These are phyloP conservation scores for Cucurbita pepo DNA, from an alignment of 306 rosid genomes.

Conservation along the genomic window DNA sequence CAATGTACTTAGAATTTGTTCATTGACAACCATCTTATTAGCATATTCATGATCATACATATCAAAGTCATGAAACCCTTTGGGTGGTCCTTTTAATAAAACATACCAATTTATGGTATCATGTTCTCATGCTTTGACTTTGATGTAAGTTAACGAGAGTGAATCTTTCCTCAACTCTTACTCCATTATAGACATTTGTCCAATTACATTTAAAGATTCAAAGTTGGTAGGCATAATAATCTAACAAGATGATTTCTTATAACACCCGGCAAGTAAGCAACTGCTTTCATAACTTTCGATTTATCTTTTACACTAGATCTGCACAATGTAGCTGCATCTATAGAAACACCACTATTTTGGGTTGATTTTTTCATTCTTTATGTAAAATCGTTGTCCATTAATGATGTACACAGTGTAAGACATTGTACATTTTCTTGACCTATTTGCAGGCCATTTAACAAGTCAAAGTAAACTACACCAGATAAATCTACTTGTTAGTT, in stretches of 20 bases:
- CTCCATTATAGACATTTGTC: no score
- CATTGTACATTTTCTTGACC: neutral
- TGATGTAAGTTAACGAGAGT: neutral
- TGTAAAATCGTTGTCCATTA: no score
- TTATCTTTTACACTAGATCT: neutral
- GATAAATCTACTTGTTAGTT: neutral
- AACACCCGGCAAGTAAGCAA: no score
- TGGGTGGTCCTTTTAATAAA: neutral
- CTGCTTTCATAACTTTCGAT: neutral
- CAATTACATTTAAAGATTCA: no score
- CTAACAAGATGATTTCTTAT: no score
- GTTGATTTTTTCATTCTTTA: no score
- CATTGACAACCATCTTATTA: no score
- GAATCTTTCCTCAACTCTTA: neutral
- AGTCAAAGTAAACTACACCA: neutral
- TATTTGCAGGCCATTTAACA: neutral
- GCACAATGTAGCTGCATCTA: neutral
- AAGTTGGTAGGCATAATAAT: no score
- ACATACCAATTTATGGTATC: neutral
- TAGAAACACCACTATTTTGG: neutral
- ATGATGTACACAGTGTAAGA: neutral
- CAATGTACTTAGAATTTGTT: no score
- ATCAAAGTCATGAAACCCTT: neutral
- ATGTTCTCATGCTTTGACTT: neutral
- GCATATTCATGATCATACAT: neutral